phyloP scores from a whole-genome alignment of 495 filamentous ascomycete genomes.

The Penicillium subrubescens region DNA sequence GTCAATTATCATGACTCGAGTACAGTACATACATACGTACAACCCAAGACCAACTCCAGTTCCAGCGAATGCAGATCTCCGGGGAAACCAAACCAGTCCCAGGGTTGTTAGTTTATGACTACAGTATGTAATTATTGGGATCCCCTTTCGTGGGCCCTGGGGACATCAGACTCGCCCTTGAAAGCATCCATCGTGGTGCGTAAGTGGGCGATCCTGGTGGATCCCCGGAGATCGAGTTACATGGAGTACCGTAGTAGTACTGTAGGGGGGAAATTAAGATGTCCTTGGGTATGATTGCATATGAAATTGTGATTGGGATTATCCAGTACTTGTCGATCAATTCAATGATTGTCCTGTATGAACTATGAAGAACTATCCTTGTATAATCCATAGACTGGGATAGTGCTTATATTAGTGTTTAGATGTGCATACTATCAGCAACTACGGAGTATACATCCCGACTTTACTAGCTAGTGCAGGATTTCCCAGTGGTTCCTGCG shows the following conservation, averaged over 20 bases:
- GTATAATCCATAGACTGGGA: too few species aligned
- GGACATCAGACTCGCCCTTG: slow-evolving; percentile 16
- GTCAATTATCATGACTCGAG: background rate
- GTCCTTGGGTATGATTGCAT: background rate
- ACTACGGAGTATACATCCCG: background rate
- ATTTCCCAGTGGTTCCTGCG: slow-evolving; percentile 2
- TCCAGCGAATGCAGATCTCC: background rate
- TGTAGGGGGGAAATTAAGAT: background rate
- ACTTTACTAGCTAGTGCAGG: background rate
- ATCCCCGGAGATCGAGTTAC: slow-evolving; percentile 6
- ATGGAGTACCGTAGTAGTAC: too few species aligned
- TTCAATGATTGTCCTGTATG: background rate
- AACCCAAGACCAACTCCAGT: too few species aligned
- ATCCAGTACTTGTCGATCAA: background rate
- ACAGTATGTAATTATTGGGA: slow-evolving; percentile 24
- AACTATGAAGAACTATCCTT: too few species aligned
- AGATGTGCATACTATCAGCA: background rate
- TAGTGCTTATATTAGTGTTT: too few species aligned
- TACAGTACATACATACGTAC: background rate
- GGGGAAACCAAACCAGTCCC: background rate
- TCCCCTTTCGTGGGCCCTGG: slow-evolving; percentile 13
- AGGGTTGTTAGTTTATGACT: background rate
- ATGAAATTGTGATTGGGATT: background rate
- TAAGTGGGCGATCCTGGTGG: slow-evolving; percentile 23
- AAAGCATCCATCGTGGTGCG: slow-evolving; percentile 4